Conservation (phyloP, 1,284 basidiomycete species). For the Hypsizygus ulmarius region DNA sequence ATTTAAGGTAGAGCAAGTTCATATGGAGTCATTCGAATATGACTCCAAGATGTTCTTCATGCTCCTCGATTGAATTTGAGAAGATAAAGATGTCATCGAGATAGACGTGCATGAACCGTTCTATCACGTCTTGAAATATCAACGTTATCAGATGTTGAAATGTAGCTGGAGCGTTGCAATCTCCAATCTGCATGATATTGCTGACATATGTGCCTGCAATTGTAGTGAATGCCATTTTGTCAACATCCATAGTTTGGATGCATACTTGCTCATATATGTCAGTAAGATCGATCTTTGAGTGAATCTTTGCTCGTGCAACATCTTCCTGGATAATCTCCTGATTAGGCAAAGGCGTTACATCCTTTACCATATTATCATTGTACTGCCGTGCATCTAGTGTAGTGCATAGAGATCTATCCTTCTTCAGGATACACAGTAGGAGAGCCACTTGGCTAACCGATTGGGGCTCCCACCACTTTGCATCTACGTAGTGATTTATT, state of each 20-base stretch:
- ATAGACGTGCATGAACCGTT: constrained; percentile 30
- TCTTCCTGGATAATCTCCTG: constrained; percentile 32
- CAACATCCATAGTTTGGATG: constrained; percentile 16
- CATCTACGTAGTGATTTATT: constrained; percentile 24
- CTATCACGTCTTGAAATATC: constrained; percentile 27
- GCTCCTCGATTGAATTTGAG: constrained; percentile 28
- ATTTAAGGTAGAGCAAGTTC: constrained; percentile 23
- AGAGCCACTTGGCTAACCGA: constrained; percentile 25
- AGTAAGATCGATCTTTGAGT: constrained; percentile 31
- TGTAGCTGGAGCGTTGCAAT: constrained; percentile 30
- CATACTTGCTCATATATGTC: constrained; percentile 30
- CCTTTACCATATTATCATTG: constrained; percentile 37
- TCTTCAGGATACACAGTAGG: constrained; percentile 35
- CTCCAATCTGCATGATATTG: constrained; percentile 30
- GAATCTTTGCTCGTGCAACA: constrained; percentile 24
- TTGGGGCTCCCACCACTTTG: constrained; percentile 30
- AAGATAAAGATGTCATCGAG: constrained; percentile 40
- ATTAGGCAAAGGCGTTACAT: constrained; percentile 37
- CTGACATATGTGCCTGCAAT: constrained; percentile 25
- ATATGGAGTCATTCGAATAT: constrained; percentile 17
- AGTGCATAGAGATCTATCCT: constrained; percentile 30
- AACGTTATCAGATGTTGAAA: constrained; percentile 25
- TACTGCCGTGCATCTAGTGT: constrained; percentile 31
- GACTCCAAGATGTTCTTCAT: constrained; percentile 17
- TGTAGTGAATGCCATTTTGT: constrained; percentile 27